Conservation (phyloP, 2,329 filamentous ascomycete species). For the Microdochium trichocladiopsis region DNA sequence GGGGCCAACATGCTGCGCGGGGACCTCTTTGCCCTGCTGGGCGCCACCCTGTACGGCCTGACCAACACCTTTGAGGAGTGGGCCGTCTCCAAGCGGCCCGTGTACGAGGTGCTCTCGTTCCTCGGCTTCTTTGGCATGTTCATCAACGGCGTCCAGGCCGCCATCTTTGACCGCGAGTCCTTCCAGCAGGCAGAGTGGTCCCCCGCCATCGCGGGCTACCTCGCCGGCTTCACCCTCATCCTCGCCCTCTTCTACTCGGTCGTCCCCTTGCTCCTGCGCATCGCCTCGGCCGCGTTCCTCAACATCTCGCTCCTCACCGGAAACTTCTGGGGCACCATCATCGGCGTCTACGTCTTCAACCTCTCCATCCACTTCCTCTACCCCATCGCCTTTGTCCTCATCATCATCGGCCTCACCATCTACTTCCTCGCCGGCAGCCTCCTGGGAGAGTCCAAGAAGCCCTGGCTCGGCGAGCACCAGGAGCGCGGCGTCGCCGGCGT, state of each 20-base stretch:
- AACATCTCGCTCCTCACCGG: conserved; percentile 90
- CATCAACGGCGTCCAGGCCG: conserved; percentile 87
- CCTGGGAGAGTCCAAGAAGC: conserved; percentile 85
- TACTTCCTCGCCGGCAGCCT: conserved; percentile 83
- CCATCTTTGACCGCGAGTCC: conserved; percentile 78
- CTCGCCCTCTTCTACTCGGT: conserved; percentile 81
- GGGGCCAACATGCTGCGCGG: conserved; percentile 75
- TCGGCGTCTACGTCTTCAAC: conserved; percentile 82
- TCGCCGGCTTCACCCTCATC: conserved; percentile 83
- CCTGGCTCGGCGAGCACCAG: conserved; percentile 87
- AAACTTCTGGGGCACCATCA: conserved; percentile 96
- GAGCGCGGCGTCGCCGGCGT: conserved; percentile 72
- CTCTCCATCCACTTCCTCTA: conserved; percentile 82
- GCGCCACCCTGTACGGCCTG: conserved; percentile 85
- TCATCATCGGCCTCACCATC: conserved; percentile 75
- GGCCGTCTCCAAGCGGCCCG: conserved; percentile 75
- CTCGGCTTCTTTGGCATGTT: conserved; percentile 80
- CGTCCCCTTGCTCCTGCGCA: conserved; percentile 80
- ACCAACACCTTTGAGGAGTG: conserved; percentile 93
- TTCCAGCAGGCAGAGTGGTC: conserved; percentile 63
- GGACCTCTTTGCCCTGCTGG: conserved; percentile 84
- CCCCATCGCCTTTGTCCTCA: conserved; percentile 89
- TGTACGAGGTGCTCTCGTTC: conserved; percentile 92
- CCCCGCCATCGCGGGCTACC: conserved; percentile 65
- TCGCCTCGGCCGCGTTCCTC: conserved; percentile 89